Evolutionary conservation across 129 eudicot species (phyloP), one percentile per base, ranked within the genome.

Genomic region (Rutidosis leptorrhynchoides): DNA sequence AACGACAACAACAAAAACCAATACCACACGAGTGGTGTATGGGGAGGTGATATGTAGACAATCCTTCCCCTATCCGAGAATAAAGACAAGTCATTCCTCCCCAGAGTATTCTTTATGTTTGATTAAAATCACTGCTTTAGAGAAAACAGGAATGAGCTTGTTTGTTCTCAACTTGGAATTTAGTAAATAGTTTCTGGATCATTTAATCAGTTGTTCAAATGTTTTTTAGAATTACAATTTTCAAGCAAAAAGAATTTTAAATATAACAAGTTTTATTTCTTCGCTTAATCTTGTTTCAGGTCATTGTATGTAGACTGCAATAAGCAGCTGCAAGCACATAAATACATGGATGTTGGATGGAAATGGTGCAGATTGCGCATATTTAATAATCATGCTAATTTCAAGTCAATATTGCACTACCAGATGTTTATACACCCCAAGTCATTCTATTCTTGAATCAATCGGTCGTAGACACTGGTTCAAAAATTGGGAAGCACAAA

Each of bases 401-500:
- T 35, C 72, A 25, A 42, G 35, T 40, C 72, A 40, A 64, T 73
- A 23, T 49, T 43, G 45, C 71, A 14, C 68, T 51, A 73, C 72
- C 37, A 54, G 62, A 30, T 40, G 16, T 42, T 51, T 62, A 60
- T 73, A 19, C 51, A 59, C 73, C 10, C 35, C 30, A 68, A 64
- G 52, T 45, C 82, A 79, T 79, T 76, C 83, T 65, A 51, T 83
- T 69, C 78, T 82, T 62, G 79, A 84, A 71, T 84, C 97, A 8
- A 64, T 62, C 16, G 29, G 81, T 55, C 69, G 82, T 42, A 89
- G 78, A 70, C 95, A 90, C 70, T 80, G 93, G 86, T 90, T 85
- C 76, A 90, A 90, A 82, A 87, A 90, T 56, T 90, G 97, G 97
- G 88, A 87, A 68, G 86, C 85, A 19, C 68, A 71, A 67, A 76